Evolutionary conservation across 1,284 basidiomycete genomes (phyloP).

Genomic region (Malassezia pachydermatis): DNA sequence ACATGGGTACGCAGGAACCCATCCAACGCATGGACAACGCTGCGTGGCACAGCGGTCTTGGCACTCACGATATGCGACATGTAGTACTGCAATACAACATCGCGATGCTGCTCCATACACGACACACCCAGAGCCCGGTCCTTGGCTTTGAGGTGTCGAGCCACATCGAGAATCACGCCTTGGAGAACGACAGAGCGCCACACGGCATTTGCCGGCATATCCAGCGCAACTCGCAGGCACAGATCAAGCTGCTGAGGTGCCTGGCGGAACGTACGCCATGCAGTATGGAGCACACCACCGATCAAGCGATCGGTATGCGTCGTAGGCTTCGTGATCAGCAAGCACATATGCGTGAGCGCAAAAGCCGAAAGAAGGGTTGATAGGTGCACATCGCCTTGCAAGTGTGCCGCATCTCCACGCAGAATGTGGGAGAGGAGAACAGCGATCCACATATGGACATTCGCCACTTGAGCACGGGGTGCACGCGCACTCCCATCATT

Average conservation of each 20-base stretch:
- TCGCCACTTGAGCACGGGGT: constrained; percentile 55
- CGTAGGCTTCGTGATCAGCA: constrained; percentile 13
- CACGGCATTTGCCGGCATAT: constrained; percentile 19
- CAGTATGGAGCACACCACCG: not conserved
- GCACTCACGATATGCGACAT: constrained; percentile 32
- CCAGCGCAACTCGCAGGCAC: constrained; percentile 11
- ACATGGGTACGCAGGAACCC: constrained; percentile 30
- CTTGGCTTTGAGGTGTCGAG: constrained; percentile 30
- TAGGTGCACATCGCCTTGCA: constrained; percentile 17
- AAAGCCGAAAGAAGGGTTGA: constrained; percentile 23
- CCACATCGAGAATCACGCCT: constrained; percentile 29
- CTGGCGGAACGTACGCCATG: constrained; percentile 9
- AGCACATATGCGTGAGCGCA: constrained; percentile 26
- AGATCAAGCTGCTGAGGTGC: constrained; percentile 1
- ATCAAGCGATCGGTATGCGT: constrained; percentile 3
- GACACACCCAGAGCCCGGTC: constrained; percentile 21
- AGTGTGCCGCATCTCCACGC: not conserved
- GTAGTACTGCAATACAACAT: constrained; percentile 30
- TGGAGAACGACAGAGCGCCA: constrained; percentile 23
- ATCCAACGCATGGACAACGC: constrained; percentile 24
- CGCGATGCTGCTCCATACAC: constrained; percentile 21
- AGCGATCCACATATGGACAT: constrained; percentile 65
- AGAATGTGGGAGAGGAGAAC: constrained; percentile 54
- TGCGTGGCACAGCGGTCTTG: constrained; percentile 26
- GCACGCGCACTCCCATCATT: constrained; percentile 20